Conservation (phyloP, 345 rosid species). For the Bruguiera parviflora region DNA sequence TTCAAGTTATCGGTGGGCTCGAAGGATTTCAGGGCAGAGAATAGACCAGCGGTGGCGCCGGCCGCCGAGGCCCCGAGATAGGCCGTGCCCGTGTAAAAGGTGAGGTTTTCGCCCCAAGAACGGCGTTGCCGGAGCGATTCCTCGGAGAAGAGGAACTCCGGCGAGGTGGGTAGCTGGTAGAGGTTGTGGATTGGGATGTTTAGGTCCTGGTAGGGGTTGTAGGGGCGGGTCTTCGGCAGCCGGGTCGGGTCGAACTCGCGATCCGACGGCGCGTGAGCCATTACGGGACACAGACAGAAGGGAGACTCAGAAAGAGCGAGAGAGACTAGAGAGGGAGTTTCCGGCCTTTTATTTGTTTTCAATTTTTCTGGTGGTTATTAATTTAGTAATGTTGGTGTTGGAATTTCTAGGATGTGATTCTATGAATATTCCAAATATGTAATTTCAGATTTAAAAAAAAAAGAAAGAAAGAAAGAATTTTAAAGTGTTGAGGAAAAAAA, state of each 20-base stretch:
- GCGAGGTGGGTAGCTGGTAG: conserved; percentile 84
- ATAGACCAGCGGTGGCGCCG: conserved; percentile 57
- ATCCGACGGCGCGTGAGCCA: conserved; percentile 48
- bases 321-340: neutral
- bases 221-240: conserved; percentile 42
- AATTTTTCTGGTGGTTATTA: too few species aligned
- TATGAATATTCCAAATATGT: too few species aligned
- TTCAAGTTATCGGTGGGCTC: conserved; percentile 74
- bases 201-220: conserved; percentile 79
- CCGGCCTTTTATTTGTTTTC: too few species aligned
- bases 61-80: conserved; percentile 63
- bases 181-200: conserved; percentile 57
- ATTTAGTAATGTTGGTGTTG: too few species aligned
- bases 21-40: conserved; percentile 55
- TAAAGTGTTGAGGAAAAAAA: too few species aligned
- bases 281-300: neutral
- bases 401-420: too few species aligned
- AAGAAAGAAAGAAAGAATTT: too few species aligned
- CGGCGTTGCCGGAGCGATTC: conserved; percentile 87
- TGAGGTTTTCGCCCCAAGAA: conserved; percentile 95
- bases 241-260: conserved; percentile 34
- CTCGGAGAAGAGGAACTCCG: conserved; percentile 89
- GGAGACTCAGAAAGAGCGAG: neutral
- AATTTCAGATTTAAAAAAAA: too few species aligned
- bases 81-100: conserved; percentile 85